These are phyloP conservation scores for Corynespora cassiicola DNA, from an alignment of 2,329 filamentous ascomycete species.

Conservation along the genomic window DNA sequence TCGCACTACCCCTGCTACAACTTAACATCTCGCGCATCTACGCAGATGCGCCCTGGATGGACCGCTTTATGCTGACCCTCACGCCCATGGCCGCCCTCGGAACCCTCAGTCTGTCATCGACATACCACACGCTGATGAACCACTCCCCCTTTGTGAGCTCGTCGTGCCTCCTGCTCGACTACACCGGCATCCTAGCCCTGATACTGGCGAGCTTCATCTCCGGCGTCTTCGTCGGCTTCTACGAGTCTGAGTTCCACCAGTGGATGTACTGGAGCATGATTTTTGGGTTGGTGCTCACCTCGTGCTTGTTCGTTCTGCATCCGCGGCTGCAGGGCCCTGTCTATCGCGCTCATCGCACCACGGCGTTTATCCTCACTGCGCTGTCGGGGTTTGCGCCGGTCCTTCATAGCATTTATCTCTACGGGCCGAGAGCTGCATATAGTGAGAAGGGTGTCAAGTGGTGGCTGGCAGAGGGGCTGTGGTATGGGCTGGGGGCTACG, in stretches of 20 bases:
- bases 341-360: conserved; percentile 23
- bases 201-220: conserved; percentile 90
- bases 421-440: conserved; percentile 17
- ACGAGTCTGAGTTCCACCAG: conserved; percentile 42
- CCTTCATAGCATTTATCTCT: conserved; percentile 20
- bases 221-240: conserved; percentile 66
- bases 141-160: conserved; percentile 79
- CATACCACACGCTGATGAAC: conserved; percentile 82
- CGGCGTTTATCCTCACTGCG: conserved; percentile 25
- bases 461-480: conserved; percentile 27
- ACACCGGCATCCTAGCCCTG: conserved; percentile 85
- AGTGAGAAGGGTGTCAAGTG: conserved; percentile 22
- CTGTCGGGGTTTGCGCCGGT: conserved; percentile 25
- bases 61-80: conserved; percentile 38
- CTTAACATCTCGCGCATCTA: conserved; percentile 23
- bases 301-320: conserved; percentile 41
- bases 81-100: conserved; percentile 41
- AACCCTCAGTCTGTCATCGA: conserved; percentile 57
- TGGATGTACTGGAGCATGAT: conserved; percentile 51
- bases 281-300: conserved; percentile 30
- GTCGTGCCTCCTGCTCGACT: conserved; percentile 90
- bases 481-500: conserved; percentile 24
- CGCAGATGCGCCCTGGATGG: conserved; percentile 26
- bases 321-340: conserved; percentile 37
- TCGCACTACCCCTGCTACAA: conserved; percentile 27